Conservation (phyloP, 257 asterid genomes). For the Solanum tacnaense region DNA sequence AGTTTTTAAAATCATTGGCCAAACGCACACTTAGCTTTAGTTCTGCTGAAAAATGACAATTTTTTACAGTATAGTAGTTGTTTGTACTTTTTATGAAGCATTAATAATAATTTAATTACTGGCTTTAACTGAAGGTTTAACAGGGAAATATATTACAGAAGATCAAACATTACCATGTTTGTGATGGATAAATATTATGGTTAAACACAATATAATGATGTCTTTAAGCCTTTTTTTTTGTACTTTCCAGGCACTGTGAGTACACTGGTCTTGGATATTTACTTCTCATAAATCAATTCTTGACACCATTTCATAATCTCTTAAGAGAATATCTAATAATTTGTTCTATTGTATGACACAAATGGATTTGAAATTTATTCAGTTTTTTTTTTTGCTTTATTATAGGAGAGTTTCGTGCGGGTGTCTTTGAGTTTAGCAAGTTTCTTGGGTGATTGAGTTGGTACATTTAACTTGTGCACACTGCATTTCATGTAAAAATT, state of each 20-base stretch:
- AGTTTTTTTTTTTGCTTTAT: not conserved
- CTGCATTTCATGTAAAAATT: not conserved
- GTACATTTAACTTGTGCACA: not conserved
- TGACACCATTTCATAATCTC: not conserved
- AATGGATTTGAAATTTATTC: not conserved
- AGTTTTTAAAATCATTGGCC: not conserved
- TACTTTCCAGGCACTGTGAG: not conserved
- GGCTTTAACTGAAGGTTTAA: not conserved
- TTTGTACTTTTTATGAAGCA: not conserved
- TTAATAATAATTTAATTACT: not conserved
- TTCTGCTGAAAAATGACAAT: not conserved
- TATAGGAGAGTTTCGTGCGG: not conserved
- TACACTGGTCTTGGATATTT: not conserved
- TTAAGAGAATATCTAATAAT: not conserved
- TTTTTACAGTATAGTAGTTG: not conserved
- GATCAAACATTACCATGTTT: not conserved
- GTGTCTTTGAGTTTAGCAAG: not conserved
- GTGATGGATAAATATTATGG: not conserved
- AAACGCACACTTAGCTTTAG: not conserved
- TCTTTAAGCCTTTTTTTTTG: not conserved
- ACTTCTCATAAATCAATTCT: not conserved
- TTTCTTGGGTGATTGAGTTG: not conserved
- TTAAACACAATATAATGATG: not conserved
- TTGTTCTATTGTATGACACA: not conserved
- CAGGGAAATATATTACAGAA: not conserved